These are phyloP conservation scores for Themeda triandra DNA, from an alignment of 176 grass and related monocot genomes.

Conservation along the genomic window DNA sequence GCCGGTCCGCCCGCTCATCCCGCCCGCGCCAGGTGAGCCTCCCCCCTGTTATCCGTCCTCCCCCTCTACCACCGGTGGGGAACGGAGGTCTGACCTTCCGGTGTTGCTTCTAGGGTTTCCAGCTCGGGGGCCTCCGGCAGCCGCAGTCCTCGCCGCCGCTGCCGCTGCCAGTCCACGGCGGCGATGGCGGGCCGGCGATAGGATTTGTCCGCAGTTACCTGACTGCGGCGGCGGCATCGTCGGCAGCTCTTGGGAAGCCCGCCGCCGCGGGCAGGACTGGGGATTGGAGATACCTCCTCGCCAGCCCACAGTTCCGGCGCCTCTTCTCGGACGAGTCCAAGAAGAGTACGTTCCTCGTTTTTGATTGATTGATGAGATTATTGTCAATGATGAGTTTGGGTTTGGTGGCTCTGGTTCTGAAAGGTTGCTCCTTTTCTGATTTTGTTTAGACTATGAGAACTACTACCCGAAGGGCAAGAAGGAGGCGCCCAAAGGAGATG, in stretches of 20 bases:
- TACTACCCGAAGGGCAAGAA: slow-evolving; percentile 86
- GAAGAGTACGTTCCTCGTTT: slow-evolving; percentile 52
- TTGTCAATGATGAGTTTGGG: background rate
- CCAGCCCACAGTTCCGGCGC: slow-evolving; percentile 67
- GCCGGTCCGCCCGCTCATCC: slow-evolving; percentile 61
- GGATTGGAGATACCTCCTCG: slow-evolving; percentile 71
- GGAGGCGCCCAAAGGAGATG: slow-evolving; percentile 80
- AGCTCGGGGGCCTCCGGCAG: slow-evolving; percentile 39
- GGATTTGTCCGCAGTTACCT: slow-evolving; percentile 63
- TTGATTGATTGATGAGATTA: background rate
- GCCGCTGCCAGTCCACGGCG: slow-evolving; percentile 7
- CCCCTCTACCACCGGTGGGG: background rate
- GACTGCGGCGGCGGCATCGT: slow-evolving; percentile 32
- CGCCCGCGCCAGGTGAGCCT: slow-evolving; percentile 41
- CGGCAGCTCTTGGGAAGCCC: slow-evolving; percentile 37
- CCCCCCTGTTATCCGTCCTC: background rate
- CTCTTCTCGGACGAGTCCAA: slow-evolving; percentile 72
- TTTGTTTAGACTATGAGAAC: slow-evolving; percentile 91
- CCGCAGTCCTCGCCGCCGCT: slow-evolving; percentile 16
- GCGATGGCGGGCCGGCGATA: slow-evolving; percentile 16
- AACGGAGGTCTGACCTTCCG: slow-evolving; percentile 16
- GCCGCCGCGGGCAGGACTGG: slow-evolving; percentile 33
- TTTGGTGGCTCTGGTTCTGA: background rate
- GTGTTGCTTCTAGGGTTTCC: slow-evolving; percentile 49
- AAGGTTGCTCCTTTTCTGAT: background rate